Percentiles rank a stretch among this genome's conserved stretches.
Conservation (phyloP, 805 yeast genomes). For the Jamesozyma hellenica region DNA sequence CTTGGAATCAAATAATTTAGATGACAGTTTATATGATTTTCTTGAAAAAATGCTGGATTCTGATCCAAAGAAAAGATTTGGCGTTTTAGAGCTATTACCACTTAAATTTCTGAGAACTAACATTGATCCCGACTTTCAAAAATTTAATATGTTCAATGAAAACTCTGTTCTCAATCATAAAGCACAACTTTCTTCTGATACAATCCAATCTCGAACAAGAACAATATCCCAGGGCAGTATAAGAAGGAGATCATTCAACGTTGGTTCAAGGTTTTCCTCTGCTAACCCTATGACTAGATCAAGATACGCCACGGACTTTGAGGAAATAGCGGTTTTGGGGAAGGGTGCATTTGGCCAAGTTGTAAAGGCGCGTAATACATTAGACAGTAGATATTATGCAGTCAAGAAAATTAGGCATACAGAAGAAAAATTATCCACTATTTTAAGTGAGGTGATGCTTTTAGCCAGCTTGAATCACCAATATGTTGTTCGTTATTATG, state of each 20-base stretch:
- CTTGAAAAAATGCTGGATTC: slow-evolving; percentile 53
- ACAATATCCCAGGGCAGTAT: slow-evolving; percentile 20
- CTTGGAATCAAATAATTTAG: slow-evolving; percentile 37
- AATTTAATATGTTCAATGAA: slow-evolving; percentile 19
- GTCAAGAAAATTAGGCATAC: slow-evolving; percentile 82
- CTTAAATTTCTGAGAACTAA: slow-evolving; percentile 73
- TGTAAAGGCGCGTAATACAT: slow-evolving; percentile 85
- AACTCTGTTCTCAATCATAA: slow-evolving; percentile 1
- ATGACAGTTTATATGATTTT: slow-evolving; percentile 56
- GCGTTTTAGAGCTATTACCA: slow-evolving; percentile 78
- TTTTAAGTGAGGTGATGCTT: slow-evolving; percentile 83
- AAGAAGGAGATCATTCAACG: slow-evolving; percentile 34
- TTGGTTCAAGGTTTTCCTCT: slow-evolving; percentile 30
- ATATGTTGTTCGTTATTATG: slow-evolving; percentile 90
- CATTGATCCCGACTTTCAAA: slow-evolving; percentile 31
- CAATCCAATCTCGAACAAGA: slow-evolving; percentile 10
- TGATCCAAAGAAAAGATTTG: slow-evolving; percentile 61
- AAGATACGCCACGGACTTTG: slow-evolving; percentile 86
- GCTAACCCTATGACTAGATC: slow-evolving; percentile 35
- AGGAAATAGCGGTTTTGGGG: slow-evolving; percentile 84
- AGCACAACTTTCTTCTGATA: slow-evolving; percentile 7
- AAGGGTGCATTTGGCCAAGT: slow-evolving; percentile 97
- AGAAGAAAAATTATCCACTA: slow-evolving; percentile 66
- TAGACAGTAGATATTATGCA: slow-evolving; percentile 93
- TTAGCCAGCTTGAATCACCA: slow-evolving; percentile 89